Base-by-base conservation (phyloP, 495 filamentous ascomycete genomes). In the Penicillium lividum region DNA sequence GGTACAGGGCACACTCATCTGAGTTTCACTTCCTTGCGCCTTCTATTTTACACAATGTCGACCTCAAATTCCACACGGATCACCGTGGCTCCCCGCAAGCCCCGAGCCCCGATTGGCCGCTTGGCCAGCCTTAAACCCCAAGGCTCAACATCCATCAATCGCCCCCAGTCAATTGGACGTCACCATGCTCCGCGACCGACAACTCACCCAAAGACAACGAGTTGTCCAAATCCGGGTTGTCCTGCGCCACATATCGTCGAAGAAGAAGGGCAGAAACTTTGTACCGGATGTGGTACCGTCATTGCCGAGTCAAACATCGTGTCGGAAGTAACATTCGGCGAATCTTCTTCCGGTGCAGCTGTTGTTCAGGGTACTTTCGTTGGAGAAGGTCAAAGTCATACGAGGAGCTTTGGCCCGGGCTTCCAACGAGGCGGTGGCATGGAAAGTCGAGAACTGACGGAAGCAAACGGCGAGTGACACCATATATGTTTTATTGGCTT, bases 351-450 rank as follows among this genome's bases (percentile, higher is more conserved):
- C 27, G 94, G 94, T 63, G 93, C 91, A 51, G 92, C 93, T 31
- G 82, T 93, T n/a, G 89, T 96, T 9, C 91, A 97, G 68, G 94
- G 94, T 62, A 89, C 84, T 50, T 93, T 86, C 76, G 83, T 98
- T 51, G 89, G 86, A 40, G 90, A 90, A 58, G 88, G 89, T 70
- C 89, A 95, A 66, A 82, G 82, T 31, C 81, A 86, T 74, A 85
- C 84, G 25, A 80, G 80, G 50, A 85, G 82, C 64, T 79, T 78
- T 61, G 87, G 86, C 11, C 72, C 79, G 1, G 79, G 79, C 9
- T 82, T 82, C 58, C 78, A 80, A 50, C 80, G 84, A 69, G 72
- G 82, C 65, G 70, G 81, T 57, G 76, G 80, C 34, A 77, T 84
- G 76, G 77, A 86, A 62, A 84, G 84, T 57, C 77, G 90, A 61